Conservation (phyloP, 2,329 filamentous ascomycete species). For the Pestalotiopsis sp. region DNA sequence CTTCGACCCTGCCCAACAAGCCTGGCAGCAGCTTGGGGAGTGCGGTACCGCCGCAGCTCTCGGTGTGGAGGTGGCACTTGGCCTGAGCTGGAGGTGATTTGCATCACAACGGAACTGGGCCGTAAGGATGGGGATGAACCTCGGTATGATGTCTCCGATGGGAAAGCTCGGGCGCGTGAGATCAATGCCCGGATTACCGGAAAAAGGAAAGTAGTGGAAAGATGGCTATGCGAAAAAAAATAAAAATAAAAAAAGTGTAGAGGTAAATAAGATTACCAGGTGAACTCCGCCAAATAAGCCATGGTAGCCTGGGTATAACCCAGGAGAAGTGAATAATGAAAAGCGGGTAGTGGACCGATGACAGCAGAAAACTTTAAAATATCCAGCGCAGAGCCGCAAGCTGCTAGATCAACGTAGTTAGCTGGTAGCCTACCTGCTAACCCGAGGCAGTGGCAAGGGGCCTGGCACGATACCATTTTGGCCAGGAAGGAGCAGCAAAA, state of each 20-base stretch:
- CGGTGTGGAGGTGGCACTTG: neutral
- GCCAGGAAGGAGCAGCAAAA: neutral
- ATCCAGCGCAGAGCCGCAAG: slow-evolving; percentile 5
- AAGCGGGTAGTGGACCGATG: slow-evolving; percentile 7
- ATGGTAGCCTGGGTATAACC: neutral
- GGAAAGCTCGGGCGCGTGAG: neutral
- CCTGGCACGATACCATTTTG: slow-evolving; percentile 1
- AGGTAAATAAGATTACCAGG: neutral
- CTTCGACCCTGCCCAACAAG: neutral
- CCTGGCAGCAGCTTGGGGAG: neutral
- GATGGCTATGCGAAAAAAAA: neutral
- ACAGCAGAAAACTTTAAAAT: slow-evolving; percentile 6
- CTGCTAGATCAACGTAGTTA: neutral
- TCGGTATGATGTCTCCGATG: neutral
- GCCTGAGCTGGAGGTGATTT: neutral
- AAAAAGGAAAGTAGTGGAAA: neutral
- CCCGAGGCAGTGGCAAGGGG: neutral
- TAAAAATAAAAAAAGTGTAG: neutral
- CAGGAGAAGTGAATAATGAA: neutral
- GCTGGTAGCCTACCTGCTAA: neutral
- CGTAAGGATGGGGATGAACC: neutral
- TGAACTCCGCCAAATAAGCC: neutral
- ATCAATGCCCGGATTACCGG: no score
- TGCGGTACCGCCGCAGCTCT: neutral
- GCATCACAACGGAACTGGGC: neutral